A percentile compares a stretch with the other conserved stretches of the same genome.
Evolutionary conservation across 1,284 basidiomycete species (phyloP).

Genomic region (Sporisorium reilianum): DNA sequence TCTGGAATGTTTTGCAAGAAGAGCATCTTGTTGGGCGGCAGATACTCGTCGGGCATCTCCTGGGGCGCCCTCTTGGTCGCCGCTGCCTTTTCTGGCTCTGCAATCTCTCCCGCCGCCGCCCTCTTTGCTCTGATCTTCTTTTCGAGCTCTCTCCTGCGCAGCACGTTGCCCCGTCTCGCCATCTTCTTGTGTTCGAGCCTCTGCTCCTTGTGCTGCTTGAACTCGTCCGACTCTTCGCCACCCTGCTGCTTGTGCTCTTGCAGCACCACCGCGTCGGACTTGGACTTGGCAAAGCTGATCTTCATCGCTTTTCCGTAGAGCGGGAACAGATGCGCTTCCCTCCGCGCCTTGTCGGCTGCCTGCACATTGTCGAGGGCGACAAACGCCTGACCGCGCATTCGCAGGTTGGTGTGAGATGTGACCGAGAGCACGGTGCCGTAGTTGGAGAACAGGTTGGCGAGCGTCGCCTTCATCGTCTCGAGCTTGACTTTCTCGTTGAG

Average conservation of each 20-base stretch:
- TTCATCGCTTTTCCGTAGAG: conserved; percentile 92
- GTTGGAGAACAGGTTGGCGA: conserved; percentile 88
- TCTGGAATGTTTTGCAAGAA: conserved; percentile 80
- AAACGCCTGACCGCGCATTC: conserved; percentile 99
- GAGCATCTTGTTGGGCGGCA: conserved; percentile 98
- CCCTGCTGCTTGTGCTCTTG: conserved; percentile 33
- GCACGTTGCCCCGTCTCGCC: conserved; percentile 48
- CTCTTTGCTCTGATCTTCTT: conserved; percentile 51
- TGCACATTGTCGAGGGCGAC: conserved; percentile 87
- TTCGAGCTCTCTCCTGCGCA: conserved; percentile 50
- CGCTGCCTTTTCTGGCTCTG: conserved; percentile 30
- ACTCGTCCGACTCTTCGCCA: conserved; percentile 27
- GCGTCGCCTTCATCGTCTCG: conserved; percentile 84
- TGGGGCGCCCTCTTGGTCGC: conserved; percentile 45
- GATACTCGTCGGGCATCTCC: conserved; percentile 95
- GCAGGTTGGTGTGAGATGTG: conserved; percentile 88
- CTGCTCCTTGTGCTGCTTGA: conserved; percentile 74
- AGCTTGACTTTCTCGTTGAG: conserved; percentile 96
- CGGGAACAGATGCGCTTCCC: conserved; percentile 92
- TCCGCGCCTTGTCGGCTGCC: conserved; percentile 85
- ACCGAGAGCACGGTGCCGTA: conserved; percentile 93
- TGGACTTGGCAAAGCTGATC: conserved; percentile 86
- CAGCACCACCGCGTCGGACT: conserved; percentile 86
- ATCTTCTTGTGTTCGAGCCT: conserved; percentile 57
- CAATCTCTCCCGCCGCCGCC: conserved; percentile 49